A percentile compares a stretch with the other conserved stretches of the same genome.
Evolutionary conservation across 768 basidiomycete species (phyloP).

Genomic region (Amanita fuliginea): DNA sequence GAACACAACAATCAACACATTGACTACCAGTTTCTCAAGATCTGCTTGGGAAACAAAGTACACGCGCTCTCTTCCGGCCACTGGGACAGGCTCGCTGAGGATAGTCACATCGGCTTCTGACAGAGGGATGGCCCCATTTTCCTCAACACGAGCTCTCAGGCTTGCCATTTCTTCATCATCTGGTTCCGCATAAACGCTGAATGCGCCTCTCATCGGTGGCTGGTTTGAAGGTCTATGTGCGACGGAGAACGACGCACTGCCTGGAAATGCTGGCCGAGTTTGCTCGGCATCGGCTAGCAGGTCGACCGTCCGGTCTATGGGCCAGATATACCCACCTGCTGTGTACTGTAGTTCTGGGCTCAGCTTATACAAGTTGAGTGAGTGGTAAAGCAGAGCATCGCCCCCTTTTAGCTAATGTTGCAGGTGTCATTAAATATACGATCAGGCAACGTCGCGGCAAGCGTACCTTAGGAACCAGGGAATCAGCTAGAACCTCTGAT

Average conservation of each 20-base stretch:
- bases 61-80: constrained; percentile 56
- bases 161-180: constrained; percentile 24
- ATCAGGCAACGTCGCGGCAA: neutral
- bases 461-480: constrained; percentile 59
- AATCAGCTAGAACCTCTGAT: constrained; percentile 56
- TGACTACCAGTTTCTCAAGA: constrained; percentile 65
- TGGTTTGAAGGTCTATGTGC: constrained; percentile 2
- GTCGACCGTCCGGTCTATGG: constrained; percentile 59
- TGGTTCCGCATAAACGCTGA: constrained; percentile 30
- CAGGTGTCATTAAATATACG: constrained; percentile 1
- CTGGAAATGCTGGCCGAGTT: constrained; percentile 9
- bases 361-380: constrained; percentile 68
- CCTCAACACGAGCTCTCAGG: constrained; percentile 47
- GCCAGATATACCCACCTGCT: constrained; percentile 78
- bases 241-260: constrained; percentile 10
- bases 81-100: constrained; percentile 36
- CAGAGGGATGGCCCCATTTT: constrained; percentile 57
- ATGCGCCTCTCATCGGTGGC: constrained; percentile 32
- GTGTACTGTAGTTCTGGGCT: constrained; percentile 69
- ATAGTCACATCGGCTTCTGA: constrained; percentile 51
- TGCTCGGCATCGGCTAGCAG: constrained; percentile 29
- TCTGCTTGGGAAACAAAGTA: constrained; percentile 56
- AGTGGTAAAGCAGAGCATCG: constrained; percentile 66
- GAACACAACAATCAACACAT: constrained; percentile 61
- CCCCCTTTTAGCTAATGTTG: constrained; percentile 57